Evolutionary conservation across 2,329 filamentous ascomycete species (phyloP).

Genomic region (Plenodomus biglobosus): DNA sequence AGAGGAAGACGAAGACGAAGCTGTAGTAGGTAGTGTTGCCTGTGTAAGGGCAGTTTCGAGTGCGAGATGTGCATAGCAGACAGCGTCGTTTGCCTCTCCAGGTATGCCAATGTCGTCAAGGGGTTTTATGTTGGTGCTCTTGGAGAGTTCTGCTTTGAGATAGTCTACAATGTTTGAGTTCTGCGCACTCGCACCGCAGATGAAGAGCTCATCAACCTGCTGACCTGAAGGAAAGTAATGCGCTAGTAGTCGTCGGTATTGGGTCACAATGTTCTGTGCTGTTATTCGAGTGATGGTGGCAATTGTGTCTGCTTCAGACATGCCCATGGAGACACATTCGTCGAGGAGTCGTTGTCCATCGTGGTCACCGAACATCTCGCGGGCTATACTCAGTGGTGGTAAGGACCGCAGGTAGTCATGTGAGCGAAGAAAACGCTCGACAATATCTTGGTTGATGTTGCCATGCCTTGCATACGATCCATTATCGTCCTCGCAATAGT

Average conservation of each 20-base stretch:
- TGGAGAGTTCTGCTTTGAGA: constrained; percentile 54
- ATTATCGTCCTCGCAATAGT: constrained; percentile 55
- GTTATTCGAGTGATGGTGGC: constrained; percentile 63
- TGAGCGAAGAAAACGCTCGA: constrained; percentile 52
- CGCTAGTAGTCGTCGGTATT: constrained; percentile 54
- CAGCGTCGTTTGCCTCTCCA: constrained; percentile 60
- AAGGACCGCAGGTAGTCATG: constrained; percentile 55
- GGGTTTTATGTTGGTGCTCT: constrained; percentile 54
- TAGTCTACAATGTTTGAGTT: constrained; percentile 60
- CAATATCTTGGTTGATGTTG: constrained; percentile 54
- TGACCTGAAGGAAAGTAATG: constrained; percentile 25
- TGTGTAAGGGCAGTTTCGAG: constrained; percentile 53
- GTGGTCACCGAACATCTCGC: constrained; percentile 62
- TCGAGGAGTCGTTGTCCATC: constrained; percentile 56
- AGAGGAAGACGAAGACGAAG: background rate
- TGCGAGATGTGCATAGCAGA: constrained; percentile 63
- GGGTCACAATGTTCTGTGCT: constrained; percentile 59
- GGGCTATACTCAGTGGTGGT: constrained; percentile 60
- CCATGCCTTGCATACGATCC: constrained; percentile 55
- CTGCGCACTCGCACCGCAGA: constrained; percentile 61
- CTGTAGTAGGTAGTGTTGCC: background rate
- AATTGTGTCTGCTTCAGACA: constrained; percentile 56
- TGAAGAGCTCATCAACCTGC: constrained; percentile 59
- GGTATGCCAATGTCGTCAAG: constrained; percentile 61
- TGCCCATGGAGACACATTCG: constrained; percentile 49